Base-by-base conservation (phyloP, 169 alveolate genomes). In the Plasmodium yoelii region DNA sequence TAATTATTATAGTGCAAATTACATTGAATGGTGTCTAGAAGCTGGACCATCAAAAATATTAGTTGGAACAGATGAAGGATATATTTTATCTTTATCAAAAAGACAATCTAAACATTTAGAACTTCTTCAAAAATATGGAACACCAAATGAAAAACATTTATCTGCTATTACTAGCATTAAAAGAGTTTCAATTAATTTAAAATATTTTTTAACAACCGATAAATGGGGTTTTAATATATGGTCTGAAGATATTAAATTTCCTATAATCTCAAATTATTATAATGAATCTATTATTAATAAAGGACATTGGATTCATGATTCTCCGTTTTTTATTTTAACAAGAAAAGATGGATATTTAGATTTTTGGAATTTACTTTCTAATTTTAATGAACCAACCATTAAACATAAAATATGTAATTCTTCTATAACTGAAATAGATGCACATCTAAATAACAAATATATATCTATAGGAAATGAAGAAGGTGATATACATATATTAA, bases 201-300 rank as follows among this genome's bases (percentile, higher is more conserved):
- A 82, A 49, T 82, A 82, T 22, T 82, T 82, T 46, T 61, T 82
- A 51, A 53, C 90, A 1, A 82, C 90, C 6, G 90, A 82, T 19
- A 82, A 82, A 56, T 82, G 90, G 90, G 90, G 90, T 19, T 82
- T 82, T 56, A 82, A 82, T 47, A 82, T 82, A 39, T 82, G 90
- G 90, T 82, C 90, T 3, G 90, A 82, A 67, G 90, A 82, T 18
- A 67, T 82, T 12, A 82, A 82, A 55, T 82, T 67, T 56, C 90
- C 90, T 1, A 82, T 82, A 0, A 82, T 82, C 24, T 82, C 90
- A 1, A 82, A 82, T 82, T 67, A 82, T 56, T 82, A 82, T 60
- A 47, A 82, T 53, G 90, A 82, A 71, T 53, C 84, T 67, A 51
- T 82, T 2, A 55, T 82, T 51, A 82, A 82, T 34, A 82, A 82